Base-by-base conservation (phyloP, 2,329 filamentous ascomycete species). In the Lachnellula subtilissima region DNA sequence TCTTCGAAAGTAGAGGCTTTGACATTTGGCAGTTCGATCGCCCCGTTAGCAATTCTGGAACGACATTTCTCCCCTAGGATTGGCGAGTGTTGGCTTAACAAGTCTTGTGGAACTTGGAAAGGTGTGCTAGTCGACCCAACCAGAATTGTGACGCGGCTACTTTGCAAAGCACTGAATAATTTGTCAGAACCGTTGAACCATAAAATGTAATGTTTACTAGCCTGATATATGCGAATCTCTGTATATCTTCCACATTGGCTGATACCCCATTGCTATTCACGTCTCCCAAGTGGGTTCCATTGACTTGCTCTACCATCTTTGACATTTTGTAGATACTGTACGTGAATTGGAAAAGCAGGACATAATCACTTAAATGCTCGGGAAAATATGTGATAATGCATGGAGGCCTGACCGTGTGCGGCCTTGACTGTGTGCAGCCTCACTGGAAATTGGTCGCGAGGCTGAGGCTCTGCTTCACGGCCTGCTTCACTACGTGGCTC, bases 1-100 rank as follows among this genome's bases (percentile, higher is more conserved):
- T 52, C 54, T 36, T 56, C 50, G 32, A 56, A 56, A 35, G 54
- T 49, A 9, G 50, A 36, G n/a, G 35, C 36, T 45, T 53, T 49
- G 25, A 56, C 50, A 12, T 53, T 43, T 28, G 54, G 49, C 17
- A 56, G 25, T 14, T 32, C 43, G 22, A 56, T 56, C 12, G 35
- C 15, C 11, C 14, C 42, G 5, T 9, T 25, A 12, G 14, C 40
- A 28, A 17, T 37, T 3, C n/a, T 42, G 11, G 42, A 19, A 19
- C 11, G 42, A 19, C 19, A 45, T 19, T 45, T 45, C 42, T 22
- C 42, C 19, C 42, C 36, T 22, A 37, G n/a, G 32, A 45, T 37
- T 46, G 28, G 40, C 19, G 39, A 35, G 22, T 37, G 36, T 35
- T 45, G 48, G 36, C 8, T 22, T 35, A 28, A 39, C 15, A 55